Conservation (phyloP, 768 basidiomycete genomes). For the Xerocomellus intermedius region DNA sequence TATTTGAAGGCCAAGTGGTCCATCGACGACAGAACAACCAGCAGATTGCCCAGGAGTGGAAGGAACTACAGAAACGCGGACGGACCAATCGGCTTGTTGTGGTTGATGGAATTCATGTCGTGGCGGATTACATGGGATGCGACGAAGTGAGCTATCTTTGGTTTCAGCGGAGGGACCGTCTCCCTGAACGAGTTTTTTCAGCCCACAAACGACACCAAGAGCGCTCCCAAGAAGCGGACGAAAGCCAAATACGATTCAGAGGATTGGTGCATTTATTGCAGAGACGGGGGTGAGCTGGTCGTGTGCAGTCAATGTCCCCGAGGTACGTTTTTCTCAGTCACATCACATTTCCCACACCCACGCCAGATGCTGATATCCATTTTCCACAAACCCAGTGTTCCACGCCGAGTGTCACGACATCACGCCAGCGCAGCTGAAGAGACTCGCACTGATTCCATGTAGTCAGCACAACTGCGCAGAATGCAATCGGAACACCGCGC, state of each 20-base stretch:
- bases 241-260: constrained; percentile 46
- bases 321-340: constrained; percentile 36
- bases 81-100: constrained; percentile 40
- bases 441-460: constrained; percentile 35
- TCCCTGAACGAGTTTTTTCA: constrained; percentile 13
- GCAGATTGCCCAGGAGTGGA: constrained; percentile 48
- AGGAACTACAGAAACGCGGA: constrained; percentile 44
- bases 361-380: not conserved
- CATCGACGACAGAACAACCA: constrained; percentile 34
- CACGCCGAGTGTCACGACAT: constrained; percentile 50
- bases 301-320: constrained; percentile 52
- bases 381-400: constrained; percentile 41
- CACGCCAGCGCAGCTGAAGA: constrained; percentile 29
- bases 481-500: constrained; percentile 44
- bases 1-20: constrained; percentile 55
- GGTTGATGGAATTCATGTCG: constrained; percentile 36
- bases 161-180: not conserved
- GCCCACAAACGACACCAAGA: constrained; percentile 12
- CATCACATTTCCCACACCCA: constrained; percentile 1
- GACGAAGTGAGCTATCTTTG: constrained; percentile 27
- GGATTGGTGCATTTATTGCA: constrained; percentile 58
- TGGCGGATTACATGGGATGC: constrained; percentile 29
- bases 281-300: constrained; percentile 56
- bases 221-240: constrained; percentile 31
- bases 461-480: constrained; percentile 49